Conservation (phyloP, 1,284 basidiomycete genomes). For the Ceratobasidium sp. region DNA sequence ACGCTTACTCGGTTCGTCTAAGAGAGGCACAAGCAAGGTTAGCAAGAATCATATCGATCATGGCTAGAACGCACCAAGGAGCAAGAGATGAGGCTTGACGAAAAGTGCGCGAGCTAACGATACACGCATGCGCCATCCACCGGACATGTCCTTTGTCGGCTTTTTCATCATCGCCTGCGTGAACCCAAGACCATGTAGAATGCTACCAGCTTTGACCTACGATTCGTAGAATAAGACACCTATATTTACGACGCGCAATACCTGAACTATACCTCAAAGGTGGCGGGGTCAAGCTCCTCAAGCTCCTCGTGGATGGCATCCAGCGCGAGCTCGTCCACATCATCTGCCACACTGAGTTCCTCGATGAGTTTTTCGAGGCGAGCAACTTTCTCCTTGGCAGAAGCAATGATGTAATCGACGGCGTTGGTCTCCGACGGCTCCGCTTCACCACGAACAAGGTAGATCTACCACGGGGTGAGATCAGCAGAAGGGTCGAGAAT, state of each 20-base stretch:
- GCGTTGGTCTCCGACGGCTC: constrained; percentile 98
- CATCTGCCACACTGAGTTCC: constrained; percentile 89
- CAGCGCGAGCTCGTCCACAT: constrained; percentile 87
- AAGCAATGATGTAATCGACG: constrained; percentile 93
- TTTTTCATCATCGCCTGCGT: constrained; percentile 92
- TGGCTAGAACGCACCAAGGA: constrained; percentile 72
- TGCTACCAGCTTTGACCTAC: constrained; percentile 87
- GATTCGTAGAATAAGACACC: not conserved
- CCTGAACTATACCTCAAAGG: constrained; percentile 73
- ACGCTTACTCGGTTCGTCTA: constrained; percentile 53
- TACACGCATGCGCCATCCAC: constrained; percentile 64
- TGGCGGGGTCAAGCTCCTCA: constrained; percentile 95
- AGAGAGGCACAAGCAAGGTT: constrained; percentile 11
- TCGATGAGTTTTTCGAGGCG: constrained; percentile 95
- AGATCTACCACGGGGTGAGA: constrained; percentile 65
- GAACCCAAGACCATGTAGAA: constrained; percentile 98
- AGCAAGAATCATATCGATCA: constrained; percentile 13
- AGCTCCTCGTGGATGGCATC: constrained; percentile 95
- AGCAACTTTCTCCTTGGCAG: constrained; percentile 95
- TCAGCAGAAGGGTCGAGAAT: constrained; percentile 17
- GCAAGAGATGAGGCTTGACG: constrained; percentile 93
- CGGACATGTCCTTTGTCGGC: constrained; percentile 96
- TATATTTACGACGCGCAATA: not conserved
- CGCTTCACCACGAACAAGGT: constrained; percentile 94
- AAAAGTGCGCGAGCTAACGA: constrained; percentile 96